Evolutionary conservation across 2,329 filamentous ascomycete species (phyloP), one percentile per base, ranked within the genome.

Genomic region (Talaromyces piceae): DNA sequence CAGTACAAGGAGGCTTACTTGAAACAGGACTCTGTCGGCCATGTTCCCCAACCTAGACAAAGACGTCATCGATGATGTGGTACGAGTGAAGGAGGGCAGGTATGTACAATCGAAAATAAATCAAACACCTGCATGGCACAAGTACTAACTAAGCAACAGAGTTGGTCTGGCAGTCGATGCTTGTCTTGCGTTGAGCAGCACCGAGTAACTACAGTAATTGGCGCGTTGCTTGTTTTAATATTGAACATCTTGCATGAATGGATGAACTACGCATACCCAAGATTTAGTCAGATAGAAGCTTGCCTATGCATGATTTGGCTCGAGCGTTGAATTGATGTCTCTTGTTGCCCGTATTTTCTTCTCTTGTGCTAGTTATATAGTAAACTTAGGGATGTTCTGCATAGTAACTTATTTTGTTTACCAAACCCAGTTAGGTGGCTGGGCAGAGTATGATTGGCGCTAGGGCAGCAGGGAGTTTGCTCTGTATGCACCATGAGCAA

Each of bases 11-110:
- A n/a, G n/a, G n/a, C n/a, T n/a, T n/a, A 28, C 22, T 50, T 45
- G 46, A 25, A 7, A 41, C 41, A 76, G 73, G 71, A 97, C 93
- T 30, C 73, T 98, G 52, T 84, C 88, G 45, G 87, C 89, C 60
- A 98, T 98, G 93, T 98, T 98, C 67, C 93, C 93, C 1, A 90
- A 94, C 64, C 75, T 98, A 47, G 93, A 98, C 67, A 82, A 83
- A 62, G 94, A 98, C 45, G 80, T 98, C 31, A 97, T 98, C 64
- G 91, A 91, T 62, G 93, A 98, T 72, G 93, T 98, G 37, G 93
- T 98, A 23, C 84, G 91, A 67, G 83, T 94, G 73, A 96, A 98
- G 72, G 86, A 96, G 70, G 94, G 93, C 65, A 82, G 88, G 89
- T 91, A 69, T 73, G 87, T 80, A 47, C 45, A 30, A 26, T 49